Evolutionary conservation across 2,329 filamentous ascomycete genomes (phyloP).

Genomic region (Diplodia sapinea): DNA sequence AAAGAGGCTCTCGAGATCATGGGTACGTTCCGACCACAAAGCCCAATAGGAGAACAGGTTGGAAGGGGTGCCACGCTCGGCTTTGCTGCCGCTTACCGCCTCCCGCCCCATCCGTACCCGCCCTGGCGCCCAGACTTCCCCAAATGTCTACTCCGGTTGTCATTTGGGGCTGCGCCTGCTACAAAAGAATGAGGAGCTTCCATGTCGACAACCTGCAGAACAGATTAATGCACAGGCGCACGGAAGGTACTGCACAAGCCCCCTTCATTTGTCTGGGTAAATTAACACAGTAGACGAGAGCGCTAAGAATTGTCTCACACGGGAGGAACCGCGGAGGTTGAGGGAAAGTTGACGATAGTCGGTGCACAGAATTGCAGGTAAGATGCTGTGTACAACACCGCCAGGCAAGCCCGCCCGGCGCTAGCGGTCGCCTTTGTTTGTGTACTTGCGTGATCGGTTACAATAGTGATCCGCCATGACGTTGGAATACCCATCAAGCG

Average conservation of each 20-base stretch:
- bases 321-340: not conserved
- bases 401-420: not conserved
- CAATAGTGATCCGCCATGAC: not conserved
- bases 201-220: not conserved
- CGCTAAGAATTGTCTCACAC: not conserved
- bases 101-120: slow-evolving; percentile 3
- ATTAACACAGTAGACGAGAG: not conserved
- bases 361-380: not conserved
- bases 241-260: not conserved
- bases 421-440: not conserved
- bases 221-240: not conserved
- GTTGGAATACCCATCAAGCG: not conserved
- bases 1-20: not conserved
- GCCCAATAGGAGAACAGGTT: not conserved
- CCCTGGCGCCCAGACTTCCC: not conserved
- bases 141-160: not conserved
- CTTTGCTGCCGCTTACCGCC: slow-evolving; percentile 29
- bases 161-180: not conserved
- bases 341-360: not conserved
- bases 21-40: not conserved
- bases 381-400: not conserved
- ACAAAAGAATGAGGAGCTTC: not conserved
- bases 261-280: not conserved
- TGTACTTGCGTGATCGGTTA: not conserved
- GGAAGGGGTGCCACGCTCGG: slow-evolving; percentile 19